Base-by-base conservation (phyloP, 1,284 basidiomycete species). In the Cryptococcus sp. region DNA sequence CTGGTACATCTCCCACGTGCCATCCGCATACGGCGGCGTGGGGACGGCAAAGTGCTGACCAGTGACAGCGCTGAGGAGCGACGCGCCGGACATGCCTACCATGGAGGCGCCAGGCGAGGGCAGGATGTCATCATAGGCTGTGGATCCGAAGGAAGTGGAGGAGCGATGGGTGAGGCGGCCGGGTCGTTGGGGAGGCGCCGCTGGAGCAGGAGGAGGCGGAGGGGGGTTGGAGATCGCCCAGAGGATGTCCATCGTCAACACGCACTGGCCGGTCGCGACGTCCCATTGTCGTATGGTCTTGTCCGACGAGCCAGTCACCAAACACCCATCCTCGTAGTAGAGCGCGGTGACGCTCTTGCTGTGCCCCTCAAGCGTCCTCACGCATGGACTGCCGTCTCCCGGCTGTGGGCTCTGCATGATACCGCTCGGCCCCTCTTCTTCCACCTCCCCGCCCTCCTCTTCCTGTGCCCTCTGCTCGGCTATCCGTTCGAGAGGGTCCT, bases 231-330 rank as follows among this genome's bases (percentile, higher is more conserved):
- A 91, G 66, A 98, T 97, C 3, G 95, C 95, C 96, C 96, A 99
- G 18, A 99, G 84, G 60, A 99, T 96, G 78, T 99, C 96, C 96
- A 99, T 99, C 12, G 95, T 96, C 80, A 97, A 87, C 50, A 98
- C 87, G 75, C 95, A 98, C 80, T 98, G 95, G 4, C 95, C 95
- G 0, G 95, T 98, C 40, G 85, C 85, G 55, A 98, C 84, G 73
- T 98, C 95, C 96, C 96, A 98, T 76, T 98, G 94, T 2, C 95
- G 87, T 57, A 99, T 83, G 1, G 96, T 99, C 80, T 98, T 97
- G 80, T 99, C 96, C 3, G 91, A 92, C 3, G 95, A 95, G 48
- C 96, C 96, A 2, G 94, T 96, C 12, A 98, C 94, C 76, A 98
- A 78, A 68, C 89, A 95, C 51, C 89, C 85, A 63, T 93, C 91